These are phyloP conservation scores for Protomyces inundatus DNA, from an alignment of 1,139 yeast genomes.

Conservation along the genomic window DNA sequence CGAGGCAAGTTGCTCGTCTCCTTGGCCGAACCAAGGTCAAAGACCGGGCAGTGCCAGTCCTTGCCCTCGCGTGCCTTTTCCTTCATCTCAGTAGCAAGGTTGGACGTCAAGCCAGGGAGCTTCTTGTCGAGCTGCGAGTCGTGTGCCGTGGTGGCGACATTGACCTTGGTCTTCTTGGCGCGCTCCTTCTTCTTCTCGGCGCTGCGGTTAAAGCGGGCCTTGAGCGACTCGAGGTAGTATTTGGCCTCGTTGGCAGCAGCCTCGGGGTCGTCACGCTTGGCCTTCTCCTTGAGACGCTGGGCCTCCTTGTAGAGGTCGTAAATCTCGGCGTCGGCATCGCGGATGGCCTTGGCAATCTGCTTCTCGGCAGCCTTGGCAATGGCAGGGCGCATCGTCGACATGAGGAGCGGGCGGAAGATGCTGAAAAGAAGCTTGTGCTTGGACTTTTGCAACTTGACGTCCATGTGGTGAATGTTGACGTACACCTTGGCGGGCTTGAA, in stretches of 20 bases:
- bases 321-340: constrained; percentile 29
- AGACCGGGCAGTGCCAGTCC: constrained; percentile 32
- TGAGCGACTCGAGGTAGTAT: constrained; percentile 30
- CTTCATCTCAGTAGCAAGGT: constrained; percentile 30
- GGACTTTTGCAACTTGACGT: constrained; percentile 30
- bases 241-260: constrained; percentile 24
- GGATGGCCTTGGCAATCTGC: constrained; percentile 30
- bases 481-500: constrained; percentile 32
- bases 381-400: constrained; percentile 30
- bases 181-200: constrained; percentile 28
- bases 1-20: constrained; percentile 13
- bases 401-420: constrained; percentile 31
- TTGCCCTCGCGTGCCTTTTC: constrained; percentile 31
- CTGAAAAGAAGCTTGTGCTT: constrained; percentile 31
- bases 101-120: constrained; percentile 29
- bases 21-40: constrained; percentile 29
- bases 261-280: constrained; percentile 11
- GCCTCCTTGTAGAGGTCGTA: constrained; percentile 29
- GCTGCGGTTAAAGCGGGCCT: constrained; percentile 25
- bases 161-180: constrained; percentile 26
- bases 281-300: constrained; percentile 28
- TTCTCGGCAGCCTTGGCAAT: constrained; percentile 31
- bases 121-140: constrained; percentile 30
- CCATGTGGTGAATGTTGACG: constrained; percentile 29
- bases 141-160: constrained; percentile 31